Percentiles rank a stretch among this genome's conserved stretches.
phyloP scores from a whole-genome alignment of 2,329 filamentous ascomycete species.

The Hypoxylon sp. region DNA sequence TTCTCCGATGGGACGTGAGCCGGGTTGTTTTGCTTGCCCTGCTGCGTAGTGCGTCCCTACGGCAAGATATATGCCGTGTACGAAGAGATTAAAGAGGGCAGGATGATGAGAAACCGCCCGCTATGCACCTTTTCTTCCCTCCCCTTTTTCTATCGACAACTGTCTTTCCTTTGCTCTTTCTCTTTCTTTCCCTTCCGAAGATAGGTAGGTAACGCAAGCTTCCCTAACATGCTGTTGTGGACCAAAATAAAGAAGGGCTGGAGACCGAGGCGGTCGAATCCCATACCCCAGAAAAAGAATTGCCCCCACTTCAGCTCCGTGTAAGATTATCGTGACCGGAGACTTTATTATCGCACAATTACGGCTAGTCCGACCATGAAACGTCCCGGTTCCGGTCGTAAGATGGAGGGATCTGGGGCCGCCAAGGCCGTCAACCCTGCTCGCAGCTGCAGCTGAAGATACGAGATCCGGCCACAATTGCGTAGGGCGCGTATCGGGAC shows the following conservation, averaged over 20 bases:
- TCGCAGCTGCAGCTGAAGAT: not conserved
- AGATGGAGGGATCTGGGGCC: not conserved
- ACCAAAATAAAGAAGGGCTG: conserved; percentile 9
- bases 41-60: too few species aligned
- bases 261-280: not conserved
- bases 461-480: not conserved
- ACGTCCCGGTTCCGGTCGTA: not conserved
- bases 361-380: not conserved
- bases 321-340: not conserved
- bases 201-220: too few species aligned
- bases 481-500: not conserved
- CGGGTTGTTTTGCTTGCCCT: too few species aligned
- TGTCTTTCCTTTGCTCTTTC: too few species aligned
- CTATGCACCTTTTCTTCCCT: conserved; percentile 11
- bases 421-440: not conserved
- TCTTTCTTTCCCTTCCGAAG: too few species aligned
- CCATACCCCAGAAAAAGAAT: not conserved
- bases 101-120: conserved; percentile 1
- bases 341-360: not conserved
- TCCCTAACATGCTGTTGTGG: conserved; percentile 16
- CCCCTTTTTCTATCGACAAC: too few species aligned
- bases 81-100: too few species aligned
- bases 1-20: not conserved
- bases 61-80: too few species aligned
- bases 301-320: not conserved